A percentile compares a stretch with the other conserved stretches of the same genome.
phyloP scores from a whole-genome alignment of 495 filamentous ascomycete genomes.

The Trypethelium eluteriae region DNA sequence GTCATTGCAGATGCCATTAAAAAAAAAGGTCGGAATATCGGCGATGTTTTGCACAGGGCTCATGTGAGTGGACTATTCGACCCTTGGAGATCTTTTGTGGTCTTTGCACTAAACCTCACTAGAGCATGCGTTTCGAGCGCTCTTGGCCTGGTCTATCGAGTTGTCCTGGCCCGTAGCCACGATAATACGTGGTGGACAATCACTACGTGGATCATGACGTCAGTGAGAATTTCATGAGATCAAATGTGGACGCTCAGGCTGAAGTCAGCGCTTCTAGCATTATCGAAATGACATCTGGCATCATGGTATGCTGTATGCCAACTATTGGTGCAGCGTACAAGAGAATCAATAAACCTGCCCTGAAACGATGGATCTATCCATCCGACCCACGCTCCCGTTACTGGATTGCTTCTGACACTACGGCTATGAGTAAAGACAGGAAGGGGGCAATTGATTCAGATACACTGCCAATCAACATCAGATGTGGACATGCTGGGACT shows the following conservation, averaged over 20 bases:
- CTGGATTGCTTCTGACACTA: background rate
- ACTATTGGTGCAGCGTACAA: constrained; percentile 14
- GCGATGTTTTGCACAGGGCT: constrained; percentile 3
- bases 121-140: constrained; percentile 24
- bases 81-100: background rate
- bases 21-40: constrained; percentile 15
- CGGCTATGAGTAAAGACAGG: background rate
- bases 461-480: background rate
- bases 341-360: background rate
- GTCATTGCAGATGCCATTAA: constrained; percentile 16
- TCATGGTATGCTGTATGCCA: constrained; percentile 26
- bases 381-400: background rate
- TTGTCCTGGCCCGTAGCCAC: background rate
- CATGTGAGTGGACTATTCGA: background rate
- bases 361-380: background rate
- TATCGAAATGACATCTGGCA: constrained; percentile 22
- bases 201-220: constrained; percentile 14
- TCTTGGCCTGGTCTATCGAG: constrained; percentile 21
- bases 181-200: constrained; percentile 20
- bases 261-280: constrained; percentile 13
- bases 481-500: background rate
- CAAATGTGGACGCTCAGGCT: too few relatives aligned
- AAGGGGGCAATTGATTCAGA: background rate
- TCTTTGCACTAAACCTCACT: background rate
- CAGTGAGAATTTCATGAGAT: too few relatives aligned